These are phyloP conservation scores for Pisolithus albus DNA, from an alignment of 768 basidiomycete genomes.

Conservation along the genomic window DNA sequence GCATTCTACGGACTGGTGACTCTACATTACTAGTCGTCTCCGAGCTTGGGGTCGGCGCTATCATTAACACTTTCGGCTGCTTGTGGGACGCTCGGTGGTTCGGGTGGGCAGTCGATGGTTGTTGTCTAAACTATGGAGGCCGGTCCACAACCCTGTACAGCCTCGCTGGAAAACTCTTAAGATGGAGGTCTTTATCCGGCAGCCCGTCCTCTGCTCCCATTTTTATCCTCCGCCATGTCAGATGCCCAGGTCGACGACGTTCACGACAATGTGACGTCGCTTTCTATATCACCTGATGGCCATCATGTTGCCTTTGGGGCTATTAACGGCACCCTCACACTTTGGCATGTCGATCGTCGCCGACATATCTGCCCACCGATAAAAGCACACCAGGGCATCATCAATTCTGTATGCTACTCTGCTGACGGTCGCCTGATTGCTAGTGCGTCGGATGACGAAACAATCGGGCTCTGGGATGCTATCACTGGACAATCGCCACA, in stretches of 20 bases:
- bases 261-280: neutral
- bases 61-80: too few species aligned
- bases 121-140: too few species aligned
- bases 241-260: neutral
- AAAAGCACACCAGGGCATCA: constrained; percentile 12
- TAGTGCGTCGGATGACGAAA: constrained; percentile 5
- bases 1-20: too few species aligned
- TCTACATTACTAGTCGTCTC: too few species aligned
- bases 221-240: neutral
- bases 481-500: neutral
- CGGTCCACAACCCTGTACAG: too few species aligned
- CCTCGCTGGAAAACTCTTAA: too few species aligned
- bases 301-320: constrained; percentile 1
- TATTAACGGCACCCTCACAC: neutral
- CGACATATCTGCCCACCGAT: neutral
- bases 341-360: neutral
- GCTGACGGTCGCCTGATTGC: neutral
- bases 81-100: too few species aligned
- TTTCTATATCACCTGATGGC: constrained; percentile 4
- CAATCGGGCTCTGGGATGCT: constrained; percentile 8
- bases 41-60: too few species aligned
- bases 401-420: constrained; percentile 4
- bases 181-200: too few species aligned
- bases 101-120: too few species aligned
- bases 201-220: too few species aligned